phyloP scores from a whole-genome alignment of 768 basidiomycete genomes.

The Thelephora aurantiotincta region DNA sequence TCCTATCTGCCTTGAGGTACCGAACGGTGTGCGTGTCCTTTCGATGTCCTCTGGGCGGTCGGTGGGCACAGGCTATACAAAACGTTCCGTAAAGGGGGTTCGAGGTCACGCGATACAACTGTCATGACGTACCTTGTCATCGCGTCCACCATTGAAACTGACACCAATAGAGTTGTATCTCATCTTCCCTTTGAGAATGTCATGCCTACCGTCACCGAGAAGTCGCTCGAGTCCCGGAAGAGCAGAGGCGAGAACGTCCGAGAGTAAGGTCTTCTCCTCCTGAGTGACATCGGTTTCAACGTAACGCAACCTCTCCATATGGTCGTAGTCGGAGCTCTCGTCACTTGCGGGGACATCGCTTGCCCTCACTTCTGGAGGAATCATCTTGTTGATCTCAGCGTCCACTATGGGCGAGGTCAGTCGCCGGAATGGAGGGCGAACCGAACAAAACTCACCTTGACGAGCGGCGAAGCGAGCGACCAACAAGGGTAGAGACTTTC shows the following conservation, averaged over 20 bases:
- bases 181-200: constrained; percentile 53
- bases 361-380: constrained; percentile 14
- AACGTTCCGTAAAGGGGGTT: not conserved
- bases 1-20: constrained; percentile 65
- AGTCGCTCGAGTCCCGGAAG: constrained; percentile 64
- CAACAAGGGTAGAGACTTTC: constrained; percentile 35
- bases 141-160: constrained; percentile 47
- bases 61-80: constrained; percentile 31
- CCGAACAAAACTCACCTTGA: constrained; percentile 34
- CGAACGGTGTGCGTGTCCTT: constrained; percentile 61
- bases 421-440: not conserved
- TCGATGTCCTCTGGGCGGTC: constrained; percentile 59
- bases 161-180: constrained; percentile 70
- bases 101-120: not conserved
- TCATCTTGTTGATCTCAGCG: constrained; percentile 42
- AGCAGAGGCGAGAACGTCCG: constrained; percentile 40
- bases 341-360: constrained; percentile 31
- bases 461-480: constrained; percentile 61
- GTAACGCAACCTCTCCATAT: constrained; percentile 62
- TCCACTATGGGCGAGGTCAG: not conserved
- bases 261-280: constrained; percentile 36
- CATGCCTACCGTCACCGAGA: constrained; percentile 47
- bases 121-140: constrained; percentile 42
- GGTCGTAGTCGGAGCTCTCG: constrained; percentile 50
- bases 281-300: constrained; percentile 36